Percentiles rank a stretch among this genome's conserved stretches.
These are phyloP conservation scores for Thymus quinquecostatus DNA, from an alignment of 257 asterid genomes.

Conservation along the genomic window DNA sequence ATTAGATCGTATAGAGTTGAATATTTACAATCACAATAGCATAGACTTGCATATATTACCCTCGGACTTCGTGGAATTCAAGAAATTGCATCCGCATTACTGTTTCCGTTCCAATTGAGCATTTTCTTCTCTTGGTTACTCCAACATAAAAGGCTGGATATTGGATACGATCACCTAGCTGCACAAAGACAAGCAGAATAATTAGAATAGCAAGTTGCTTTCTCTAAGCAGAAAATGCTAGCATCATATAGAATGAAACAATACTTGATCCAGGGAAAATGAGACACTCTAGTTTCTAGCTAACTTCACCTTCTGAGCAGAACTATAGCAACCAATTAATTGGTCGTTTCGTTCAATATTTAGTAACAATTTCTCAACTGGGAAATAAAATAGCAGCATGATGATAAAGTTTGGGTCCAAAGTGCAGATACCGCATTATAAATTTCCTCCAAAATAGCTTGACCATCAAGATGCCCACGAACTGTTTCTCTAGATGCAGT, in stretches of 20 bases:
- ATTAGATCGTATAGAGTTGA: too few relatives aligned
- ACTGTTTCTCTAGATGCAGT: slow-evolving; percentile 60
- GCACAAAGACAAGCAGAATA: slow-evolving; percentile 22
- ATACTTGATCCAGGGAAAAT: slow-evolving; percentile 15
- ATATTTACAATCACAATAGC: slow-evolving; percentile 13
- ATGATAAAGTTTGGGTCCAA: slow-evolving; percentile 14
- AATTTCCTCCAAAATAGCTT: slow-evolving; percentile 59
- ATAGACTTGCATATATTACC: slow-evolving; percentile 49
- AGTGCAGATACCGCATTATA: slow-evolving; percentile 61
- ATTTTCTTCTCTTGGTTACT: slow-evolving; percentile 68
- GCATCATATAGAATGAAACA: slow-evolving; percentile 5
- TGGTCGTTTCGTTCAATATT: background rate
- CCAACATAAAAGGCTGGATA: slow-evolving; percentile 65
- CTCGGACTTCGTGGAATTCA: slow-evolving; percentile 75
- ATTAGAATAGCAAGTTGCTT: slow-evolving; percentile 17
- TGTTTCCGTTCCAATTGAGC: slow-evolving; percentile 70
- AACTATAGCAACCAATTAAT: background rate
- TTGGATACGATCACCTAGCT: slow-evolving; percentile 65
- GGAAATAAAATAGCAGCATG: background rate
- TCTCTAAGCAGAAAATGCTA: slow-evolving; percentile 23
- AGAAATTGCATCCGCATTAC: slow-evolving; percentile 59
- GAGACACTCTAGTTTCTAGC: slow-evolving; percentile 16
- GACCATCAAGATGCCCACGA: slow-evolving; percentile 68
- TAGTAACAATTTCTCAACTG: slow-evolving; percentile 5
- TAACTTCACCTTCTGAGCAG: slow-evolving; percentile 5